Percentiles rank a stretch among this genome's conserved stretches.
Evolutionary conservation across 169 alveolate species (phyloP).

Genomic region (Plasmodium adleri): DNA sequence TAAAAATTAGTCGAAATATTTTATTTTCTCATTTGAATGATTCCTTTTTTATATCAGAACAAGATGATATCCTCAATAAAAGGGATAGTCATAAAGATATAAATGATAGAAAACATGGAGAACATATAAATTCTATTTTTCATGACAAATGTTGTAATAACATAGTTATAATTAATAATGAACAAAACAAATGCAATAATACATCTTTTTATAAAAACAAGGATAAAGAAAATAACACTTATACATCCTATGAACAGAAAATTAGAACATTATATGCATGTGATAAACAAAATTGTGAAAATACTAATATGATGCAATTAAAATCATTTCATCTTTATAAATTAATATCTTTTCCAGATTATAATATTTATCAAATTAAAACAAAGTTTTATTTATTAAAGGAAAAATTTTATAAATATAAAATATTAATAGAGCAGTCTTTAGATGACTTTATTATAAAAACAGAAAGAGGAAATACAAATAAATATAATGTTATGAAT

Average conservation of each 20-base stretch:
- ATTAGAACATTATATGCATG: not conserved
- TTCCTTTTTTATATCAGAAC: too few species aligned
- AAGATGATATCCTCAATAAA: not conserved
- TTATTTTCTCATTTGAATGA: slow-evolving; percentile 27
- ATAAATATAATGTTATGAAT: too few species aligned
- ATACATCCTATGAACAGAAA: not conserved
- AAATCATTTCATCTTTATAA: slow-evolving; percentile 24
- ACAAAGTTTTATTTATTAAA: slow-evolving; percentile 47
- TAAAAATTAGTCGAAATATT: slow-evolving; percentile 17
- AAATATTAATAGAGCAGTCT: slow-evolving; percentile 26
- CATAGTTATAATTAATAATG: not conserved
- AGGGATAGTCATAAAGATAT: not conserved
- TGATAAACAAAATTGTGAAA: not conserved
- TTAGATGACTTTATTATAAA: not conserved
- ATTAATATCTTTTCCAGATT: slow-evolving; percentile 28
- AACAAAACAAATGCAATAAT: not conserved
- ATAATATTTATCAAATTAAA: slow-evolving; percentile 39
- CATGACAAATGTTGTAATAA: not conserved
- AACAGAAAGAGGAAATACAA: too few species aligned
- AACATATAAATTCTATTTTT: too few species aligned
- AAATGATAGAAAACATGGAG: too few species aligned
- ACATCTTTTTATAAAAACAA: not conserved
- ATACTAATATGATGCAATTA: not conserved
- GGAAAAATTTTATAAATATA: slow-evolving; percentile 47
- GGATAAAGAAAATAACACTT: too few species aligned